A percentile compares a stretch with the other conserved stretches of the same genome.
Evolutionary conservation across 768 basidiomycete species (phyloP).

Genomic region (Leccinum variicolor): DNA sequence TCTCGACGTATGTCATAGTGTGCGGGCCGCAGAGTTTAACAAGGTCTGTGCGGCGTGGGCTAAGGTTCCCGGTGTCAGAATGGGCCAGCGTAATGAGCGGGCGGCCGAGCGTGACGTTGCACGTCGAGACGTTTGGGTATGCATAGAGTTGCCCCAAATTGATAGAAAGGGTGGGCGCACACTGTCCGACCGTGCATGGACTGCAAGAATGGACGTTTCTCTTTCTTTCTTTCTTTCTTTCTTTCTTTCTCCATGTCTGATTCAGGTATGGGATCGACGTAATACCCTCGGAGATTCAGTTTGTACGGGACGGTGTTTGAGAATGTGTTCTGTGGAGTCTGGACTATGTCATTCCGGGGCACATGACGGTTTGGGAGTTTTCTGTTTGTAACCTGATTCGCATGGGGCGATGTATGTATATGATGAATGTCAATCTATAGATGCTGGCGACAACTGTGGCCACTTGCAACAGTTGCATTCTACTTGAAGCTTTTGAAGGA

Average conservation of each 20-base stretch:
- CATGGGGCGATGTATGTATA: no score
- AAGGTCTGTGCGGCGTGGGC: constrained; percentile 35
- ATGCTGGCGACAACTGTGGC: background rate
- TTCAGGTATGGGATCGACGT: background rate
- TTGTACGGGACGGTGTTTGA: background rate
- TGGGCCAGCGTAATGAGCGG: constrained; percentile 28
- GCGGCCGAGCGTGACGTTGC: constrained; percentile 37
- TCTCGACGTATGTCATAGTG: constrained; percentile 30
- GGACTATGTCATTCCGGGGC: no score
- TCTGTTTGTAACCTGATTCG: no score
- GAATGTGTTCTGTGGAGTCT: background rate
- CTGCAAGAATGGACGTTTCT: background rate
- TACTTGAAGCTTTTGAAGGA: no score
- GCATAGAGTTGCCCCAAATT: constrained; percentile 19
- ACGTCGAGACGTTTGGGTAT: constrained; percentile 41
- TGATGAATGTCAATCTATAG: no score
- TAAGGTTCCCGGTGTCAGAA: constrained; percentile 36
- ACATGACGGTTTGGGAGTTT: no score
- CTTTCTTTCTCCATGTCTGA: background rate
- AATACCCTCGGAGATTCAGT: background rate
- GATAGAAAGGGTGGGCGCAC: background rate
- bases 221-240: background rate
- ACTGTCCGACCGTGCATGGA: background rate
- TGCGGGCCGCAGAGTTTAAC: constrained; percentile 46
- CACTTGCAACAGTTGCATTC: no score